phyloP scores from a whole-genome alignment of 306 rosid genomes.

The Sphenostylis stenocarpa region DNA sequence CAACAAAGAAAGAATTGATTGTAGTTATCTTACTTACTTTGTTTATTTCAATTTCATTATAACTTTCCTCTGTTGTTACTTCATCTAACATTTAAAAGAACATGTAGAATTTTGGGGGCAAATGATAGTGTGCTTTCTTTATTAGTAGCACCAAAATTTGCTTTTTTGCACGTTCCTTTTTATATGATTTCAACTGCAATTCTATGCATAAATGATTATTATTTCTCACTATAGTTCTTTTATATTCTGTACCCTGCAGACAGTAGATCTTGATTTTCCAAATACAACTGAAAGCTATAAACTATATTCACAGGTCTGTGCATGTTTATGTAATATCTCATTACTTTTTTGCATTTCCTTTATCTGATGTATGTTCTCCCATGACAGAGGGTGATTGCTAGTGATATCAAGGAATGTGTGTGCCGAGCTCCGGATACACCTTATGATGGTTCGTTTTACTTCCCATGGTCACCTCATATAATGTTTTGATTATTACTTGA shows the following conservation, averaged over 20 bases:
- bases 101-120: constrained; percentile 10
- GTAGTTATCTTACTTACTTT: constrained; percentile 2
- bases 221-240: background rate
- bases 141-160: background rate
- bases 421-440: constrained; percentile 99
- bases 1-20: background rate
- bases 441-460: constrained; percentile 77
- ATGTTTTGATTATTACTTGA: constrained; percentile 18
- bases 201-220: background rate
- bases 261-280: constrained; percentile 84
- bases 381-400: constrained; percentile 85
- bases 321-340: constrained; percentile 31
- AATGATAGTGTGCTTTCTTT: background rate
- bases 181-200: background rate
- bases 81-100: background rate
- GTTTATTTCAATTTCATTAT: background rate
- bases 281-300: constrained; percentile 94
- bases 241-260: constrained; percentile 53
- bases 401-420: constrained; percentile 97
- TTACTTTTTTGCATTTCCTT: constrained; percentile 21
- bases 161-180: constrained; percentile 3
- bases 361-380: constrained; percentile 32
- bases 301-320: constrained; percentile 86
- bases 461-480: constrained; percentile 4
- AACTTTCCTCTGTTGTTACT: background rate